Evolutionary conservation across 1,139 yeast genomes (phyloP).

Genomic region (Yamadazyma taylorii): DNA sequence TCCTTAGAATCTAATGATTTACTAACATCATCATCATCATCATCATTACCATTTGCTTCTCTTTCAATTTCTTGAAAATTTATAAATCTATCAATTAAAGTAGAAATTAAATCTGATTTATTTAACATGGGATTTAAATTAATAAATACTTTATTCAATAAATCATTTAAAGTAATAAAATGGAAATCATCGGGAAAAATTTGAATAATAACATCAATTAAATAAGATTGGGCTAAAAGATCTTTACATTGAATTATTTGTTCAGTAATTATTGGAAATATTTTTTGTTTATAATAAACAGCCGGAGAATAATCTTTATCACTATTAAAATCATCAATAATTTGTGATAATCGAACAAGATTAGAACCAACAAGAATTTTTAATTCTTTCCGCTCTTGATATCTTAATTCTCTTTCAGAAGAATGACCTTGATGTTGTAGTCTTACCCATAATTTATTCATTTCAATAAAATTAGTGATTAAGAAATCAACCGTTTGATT

Average conservation of each 20-base stretch:
- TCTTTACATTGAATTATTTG: constrained; percentile 93
- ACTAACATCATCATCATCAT: constrained; percentile 10
- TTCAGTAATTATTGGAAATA: constrained; percentile 80
- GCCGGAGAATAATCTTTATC: constrained; percentile 34
- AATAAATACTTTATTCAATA: constrained; percentile 64
- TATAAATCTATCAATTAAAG: constrained; percentile 74
- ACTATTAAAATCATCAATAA: constrained; percentile 62
- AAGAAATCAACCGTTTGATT: constrained; percentile 72
- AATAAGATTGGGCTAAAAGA: constrained; percentile 85
- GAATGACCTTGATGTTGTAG: constrained; percentile 95
- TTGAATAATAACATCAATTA: constrained; percentile 85
- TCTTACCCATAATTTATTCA: constrained; percentile 97
- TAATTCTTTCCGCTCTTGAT: constrained; percentile 80
- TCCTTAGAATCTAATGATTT: not conserved
- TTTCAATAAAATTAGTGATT: constrained; percentile 85
- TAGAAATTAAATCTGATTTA: constrained; percentile 62
- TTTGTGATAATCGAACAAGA: constrained; percentile 82
- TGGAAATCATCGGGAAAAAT: constrained; percentile 95
- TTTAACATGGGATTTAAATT: constrained; percentile 68
- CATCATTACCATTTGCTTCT: too few relatives aligned
- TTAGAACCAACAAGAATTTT: constrained; percentile 93
- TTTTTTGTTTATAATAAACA: constrained; percentile 56
- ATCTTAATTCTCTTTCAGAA: constrained; percentile 73
- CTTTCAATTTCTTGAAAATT: constrained; percentile 49
- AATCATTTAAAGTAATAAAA: constrained; percentile 64